A percentile compares a stretch with the other conserved stretches of the same genome.
Evolutionary conservation across 345 rosid genomes (phyloP).

Genomic region (Citrus glauca): DNA sequence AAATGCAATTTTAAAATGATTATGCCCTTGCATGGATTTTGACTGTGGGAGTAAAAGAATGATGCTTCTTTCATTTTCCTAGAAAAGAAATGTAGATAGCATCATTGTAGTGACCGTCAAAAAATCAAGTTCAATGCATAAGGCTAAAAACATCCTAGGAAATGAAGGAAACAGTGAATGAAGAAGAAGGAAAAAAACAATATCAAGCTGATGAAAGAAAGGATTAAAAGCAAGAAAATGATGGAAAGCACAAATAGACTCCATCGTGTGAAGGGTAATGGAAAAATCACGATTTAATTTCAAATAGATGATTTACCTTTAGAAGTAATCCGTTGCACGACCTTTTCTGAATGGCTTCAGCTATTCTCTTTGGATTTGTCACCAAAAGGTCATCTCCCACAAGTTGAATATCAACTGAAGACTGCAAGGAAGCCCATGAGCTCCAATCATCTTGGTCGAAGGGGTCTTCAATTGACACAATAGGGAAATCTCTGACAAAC

Average conservation of each 20-base stretch:
- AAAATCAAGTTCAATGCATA: neutral
- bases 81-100: neutral
- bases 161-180: too few species aligned
- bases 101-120: neutral
- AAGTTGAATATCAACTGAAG: slow-evolving; percentile 85
- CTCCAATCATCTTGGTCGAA: slow-evolving; percentile 99
- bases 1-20: too few species aligned
- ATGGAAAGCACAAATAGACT: neutral
- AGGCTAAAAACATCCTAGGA: neutral
- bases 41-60: neutral
- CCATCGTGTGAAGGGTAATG: neutral
- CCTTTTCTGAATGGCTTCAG: slow-evolving; percentile 86
- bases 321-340: slow-evolving; percentile 89
- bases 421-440: slow-evolving; percentile 83
- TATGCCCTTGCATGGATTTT: neutral
- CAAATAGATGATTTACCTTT: slow-evolving; percentile 45
- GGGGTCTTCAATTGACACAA: slow-evolving; percentile 93
- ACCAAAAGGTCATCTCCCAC: slow-evolving; percentile 97
- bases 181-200: neutral
- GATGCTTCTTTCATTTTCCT: neutral
- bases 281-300: neutral
- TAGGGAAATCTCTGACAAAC: slow-evolving; percentile 85
- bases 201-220: neutral
- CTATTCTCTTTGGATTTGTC: slow-evolving; percentile 91
- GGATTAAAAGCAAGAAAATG: neutral